phyloP scores from a whole-genome alignment of 73 alveolate genomes.

The Paramecium bursaria region DNA sequence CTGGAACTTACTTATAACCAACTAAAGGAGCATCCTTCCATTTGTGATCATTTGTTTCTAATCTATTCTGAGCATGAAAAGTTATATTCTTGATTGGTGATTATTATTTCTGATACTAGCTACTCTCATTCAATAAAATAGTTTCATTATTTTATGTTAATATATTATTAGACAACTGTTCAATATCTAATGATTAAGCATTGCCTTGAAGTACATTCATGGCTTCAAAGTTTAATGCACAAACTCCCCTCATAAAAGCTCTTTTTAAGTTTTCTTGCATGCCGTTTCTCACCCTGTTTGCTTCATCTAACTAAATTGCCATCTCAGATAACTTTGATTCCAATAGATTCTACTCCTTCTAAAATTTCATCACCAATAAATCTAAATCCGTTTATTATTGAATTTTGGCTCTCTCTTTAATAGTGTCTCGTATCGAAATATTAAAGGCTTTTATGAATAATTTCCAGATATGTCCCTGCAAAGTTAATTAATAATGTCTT shows the following conservation, averaged over 20 bases:
- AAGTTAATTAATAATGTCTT: constrained; percentile 30
- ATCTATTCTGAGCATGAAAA: constrained; percentile 12
- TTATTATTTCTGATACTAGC: not conserved
- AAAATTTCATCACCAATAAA: constrained; percentile 74
- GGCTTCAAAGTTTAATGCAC: constrained; percentile 98
- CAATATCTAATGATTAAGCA: constrained; percentile 8
- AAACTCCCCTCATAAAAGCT: constrained; percentile 99
- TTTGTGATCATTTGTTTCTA: constrained; percentile 68
- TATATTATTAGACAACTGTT: constrained; percentile 8
- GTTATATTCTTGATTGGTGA: constrained; percentile 13
- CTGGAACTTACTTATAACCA: too few species aligned
- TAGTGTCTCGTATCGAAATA: constrained; percentile 40
- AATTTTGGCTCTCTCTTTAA: constrained; percentile 26
- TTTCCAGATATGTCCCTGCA: constrained; percentile 53
- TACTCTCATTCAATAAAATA: constrained; percentile 40
- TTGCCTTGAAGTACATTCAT: constrained; percentile 90
- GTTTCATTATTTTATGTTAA: constrained; percentile 45
- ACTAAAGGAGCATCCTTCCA: constrained; percentile 71
- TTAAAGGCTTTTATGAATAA: constrained; percentile 8
- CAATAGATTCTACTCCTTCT: constrained; percentile 91
- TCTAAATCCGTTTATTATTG: constrained; percentile 66
- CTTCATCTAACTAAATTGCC: constrained; percentile 77
- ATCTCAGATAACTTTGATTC: constrained; percentile 91
- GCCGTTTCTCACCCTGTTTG: constrained; percentile 78
- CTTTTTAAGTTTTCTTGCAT: constrained; percentile 95